Evolutionary conservation across 768 basidiomycete species (phyloP), one percentile per base, ranked within the genome.

Genomic region (Tubosaeta brunneosetosa): DNA sequence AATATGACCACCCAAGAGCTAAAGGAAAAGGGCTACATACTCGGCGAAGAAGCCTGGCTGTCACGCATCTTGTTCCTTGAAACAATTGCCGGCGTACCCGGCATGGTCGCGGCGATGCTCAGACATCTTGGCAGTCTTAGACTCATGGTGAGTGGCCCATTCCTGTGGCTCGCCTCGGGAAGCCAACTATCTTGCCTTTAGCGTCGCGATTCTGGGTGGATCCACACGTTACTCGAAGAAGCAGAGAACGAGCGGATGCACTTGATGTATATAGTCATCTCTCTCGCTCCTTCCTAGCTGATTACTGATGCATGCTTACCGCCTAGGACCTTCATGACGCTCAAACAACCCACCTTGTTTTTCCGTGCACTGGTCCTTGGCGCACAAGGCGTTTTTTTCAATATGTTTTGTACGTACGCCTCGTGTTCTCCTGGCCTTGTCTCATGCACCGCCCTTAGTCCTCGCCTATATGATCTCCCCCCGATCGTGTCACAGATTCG

Each of bases 241-340:
- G 93, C 94, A 12, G 93, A 98, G 66, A 98, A 98, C 66, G 95
- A 99, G 73, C 77, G 95, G 33, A 95, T 97, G 91, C 93, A 95
- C 68, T 77, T 94, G 48, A 88, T 94, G 88, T 90, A 50, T 36
- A 47, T 40, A 17, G 34, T 47, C 47, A 53, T 56, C 33, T 38
- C 8, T 55, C 34, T 27, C 36, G 22, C 49, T 48, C 14, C 27
- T 27, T 36, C 37, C 36, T 32, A 44, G 43, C 31, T 55, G 51
- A 61, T 61, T 49, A n/a, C 49, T 47, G 51, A 55, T 43, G 19
- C 55, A 51, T 42, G 57, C 55, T 33, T 59, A 48, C 38, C 59
- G 50, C 51, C 7, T 60, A 89, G 91, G 84, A 97, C 94, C 2
- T 99, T 98, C 74, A 91, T 98, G 91, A 88, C 91, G 7, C 75